Evolutionary conservation across 2,329 filamentous ascomycete species (phyloP).

Genomic region (Exutisphaerella laricina): DNA sequence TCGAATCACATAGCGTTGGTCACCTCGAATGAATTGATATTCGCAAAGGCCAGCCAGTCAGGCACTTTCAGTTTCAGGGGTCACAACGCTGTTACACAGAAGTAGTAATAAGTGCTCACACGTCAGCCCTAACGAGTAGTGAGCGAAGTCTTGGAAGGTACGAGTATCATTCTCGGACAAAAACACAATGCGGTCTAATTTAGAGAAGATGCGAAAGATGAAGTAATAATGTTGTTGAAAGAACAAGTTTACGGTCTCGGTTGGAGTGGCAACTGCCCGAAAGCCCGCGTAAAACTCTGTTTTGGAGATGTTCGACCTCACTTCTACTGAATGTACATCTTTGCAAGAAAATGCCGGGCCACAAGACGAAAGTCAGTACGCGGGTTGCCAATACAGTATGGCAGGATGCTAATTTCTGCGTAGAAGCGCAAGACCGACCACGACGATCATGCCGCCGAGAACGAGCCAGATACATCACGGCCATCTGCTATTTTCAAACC

Average conservation of each 20-base stretch:
- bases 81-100: too few species aligned
- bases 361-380: constrained; percentile 18
- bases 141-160: too few species aligned
- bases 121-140: too few species aligned
- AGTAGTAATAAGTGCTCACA: too few species aligned
- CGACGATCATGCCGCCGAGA: not conserved
- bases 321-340: not conserved
- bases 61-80: too few species aligned
- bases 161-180: too few species aligned
- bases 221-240: too few species aligned
- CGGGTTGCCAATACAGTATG: not conserved
- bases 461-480: constrained; percentile 54
- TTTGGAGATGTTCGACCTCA: too few species aligned
- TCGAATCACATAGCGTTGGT: not conserved
- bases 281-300: not conserved
- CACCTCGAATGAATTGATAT: not conserved
- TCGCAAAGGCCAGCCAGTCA: too few species aligned
- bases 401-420: not conserved
- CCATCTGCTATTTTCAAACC: constrained; percentile 65
- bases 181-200: too few species aligned
- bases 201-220: too few species aligned
- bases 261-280: not conserved
- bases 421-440: constrained; percentile 20
- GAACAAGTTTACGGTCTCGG: not conserved
- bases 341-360: constrained; percentile 16